Evolutionary conservation across 441 rosid genomes (phyloP).

Genomic region (Omphalea diandra): DNA sequence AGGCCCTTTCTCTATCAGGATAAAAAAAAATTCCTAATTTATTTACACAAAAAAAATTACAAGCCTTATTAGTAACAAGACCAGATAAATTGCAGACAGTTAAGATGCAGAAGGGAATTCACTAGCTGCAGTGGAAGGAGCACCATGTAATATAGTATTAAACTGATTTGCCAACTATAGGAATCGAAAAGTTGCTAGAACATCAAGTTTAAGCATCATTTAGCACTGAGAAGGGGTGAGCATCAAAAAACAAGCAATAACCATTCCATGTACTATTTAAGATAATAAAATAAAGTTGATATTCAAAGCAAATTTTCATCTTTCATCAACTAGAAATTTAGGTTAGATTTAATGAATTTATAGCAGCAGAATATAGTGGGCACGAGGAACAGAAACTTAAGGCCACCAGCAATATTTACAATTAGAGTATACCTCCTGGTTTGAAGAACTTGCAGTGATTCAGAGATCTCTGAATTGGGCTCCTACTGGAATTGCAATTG

Average conservation of each 20-base stretch:
- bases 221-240: neutral
- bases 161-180: neutral
- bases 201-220: neutral
- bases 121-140: conserved; percentile 2
- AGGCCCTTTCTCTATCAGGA: conserved; percentile 57
- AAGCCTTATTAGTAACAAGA: neutral
- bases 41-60: neutral
- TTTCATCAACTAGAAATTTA: neutral
- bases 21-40: conserved; percentile 2
- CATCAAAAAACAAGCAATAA: neutral
- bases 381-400: neutral
- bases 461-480: conserved; percentile 74
- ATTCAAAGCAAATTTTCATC: neutral
- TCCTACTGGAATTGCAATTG: conserved; percentile 67
- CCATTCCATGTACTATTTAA: neutral
- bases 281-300: too few relatives aligned
- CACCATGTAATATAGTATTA: too few relatives aligned
- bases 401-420: neutral
- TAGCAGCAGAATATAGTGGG: neutral
- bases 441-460: conserved; percentile 33
- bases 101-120: neutral
- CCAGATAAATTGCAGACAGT: neutral
- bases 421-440: conserved; percentile 49
- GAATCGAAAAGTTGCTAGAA: conserved; percentile 12
- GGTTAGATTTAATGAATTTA: neutral